Conservation (phyloP, 108 stramenopile genomes). For the Schizochytrium sp. region DNA sequence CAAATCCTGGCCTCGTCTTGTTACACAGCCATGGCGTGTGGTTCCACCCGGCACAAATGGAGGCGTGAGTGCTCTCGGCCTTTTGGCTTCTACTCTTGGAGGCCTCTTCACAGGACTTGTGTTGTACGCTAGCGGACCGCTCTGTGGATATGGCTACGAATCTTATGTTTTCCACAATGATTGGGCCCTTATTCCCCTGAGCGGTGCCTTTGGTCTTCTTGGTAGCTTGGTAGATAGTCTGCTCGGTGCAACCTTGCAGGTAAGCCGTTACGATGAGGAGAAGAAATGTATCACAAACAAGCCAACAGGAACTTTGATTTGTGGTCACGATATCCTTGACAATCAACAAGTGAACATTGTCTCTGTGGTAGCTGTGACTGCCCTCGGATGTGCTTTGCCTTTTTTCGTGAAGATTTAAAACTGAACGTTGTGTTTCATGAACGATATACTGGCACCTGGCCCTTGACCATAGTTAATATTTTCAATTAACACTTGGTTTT, state of each 20-base stretch:
- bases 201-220: conserved; percentile 35
- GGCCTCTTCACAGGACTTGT: conserved; percentile 58
- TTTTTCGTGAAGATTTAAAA: neutral
- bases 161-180: neutral
- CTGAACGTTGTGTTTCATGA: no score
- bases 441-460: no score
- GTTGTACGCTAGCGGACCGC: neutral
- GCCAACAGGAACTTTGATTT: neutral
- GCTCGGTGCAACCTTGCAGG: conserved; percentile 65
- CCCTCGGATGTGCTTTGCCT: neutral
- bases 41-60: conserved; percentile 68
- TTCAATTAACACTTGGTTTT: no score
- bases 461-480: no score
- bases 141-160: neutral
- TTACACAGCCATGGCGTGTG: conserved; percentile 39
- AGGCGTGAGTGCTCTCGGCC: conserved; percentile 59
- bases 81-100: conserved; percentile 58
- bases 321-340: conserved; percentile 59
- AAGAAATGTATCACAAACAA: neutral
- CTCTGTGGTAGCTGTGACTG: conserved; percentile 25
- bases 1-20: conserved; percentile 61
- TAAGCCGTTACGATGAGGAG: conserved; percentile 52
- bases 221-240: conserved; percentile 66
- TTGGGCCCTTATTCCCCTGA: conserved; percentile 43
- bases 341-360: conserved; percentile 65